Conservation (phyloP, 345 rosid genomes). For the Excoecaria cochinchinensis region DNA sequence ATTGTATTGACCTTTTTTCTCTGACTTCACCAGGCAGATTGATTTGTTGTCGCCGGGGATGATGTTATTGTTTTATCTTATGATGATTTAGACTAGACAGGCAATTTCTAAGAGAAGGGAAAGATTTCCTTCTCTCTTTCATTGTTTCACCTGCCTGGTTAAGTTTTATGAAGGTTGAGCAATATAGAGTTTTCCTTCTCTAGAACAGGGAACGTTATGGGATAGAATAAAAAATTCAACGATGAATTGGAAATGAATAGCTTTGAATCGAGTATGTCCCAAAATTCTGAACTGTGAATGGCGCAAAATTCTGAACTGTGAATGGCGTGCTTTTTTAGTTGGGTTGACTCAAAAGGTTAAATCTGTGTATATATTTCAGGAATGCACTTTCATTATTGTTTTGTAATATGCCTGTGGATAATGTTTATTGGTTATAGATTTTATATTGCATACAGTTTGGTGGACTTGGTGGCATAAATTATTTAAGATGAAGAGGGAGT, state of each 20-base stretch:
- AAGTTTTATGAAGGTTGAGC: neutral
- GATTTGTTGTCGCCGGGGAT: neutral
- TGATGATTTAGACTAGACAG: neutral
- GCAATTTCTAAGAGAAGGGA: neutral
- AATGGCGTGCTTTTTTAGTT: neutral
- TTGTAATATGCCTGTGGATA: neutral
- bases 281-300: neutral
- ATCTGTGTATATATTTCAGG: no score
- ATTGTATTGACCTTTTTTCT: neutral
- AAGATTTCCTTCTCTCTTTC: neutral
- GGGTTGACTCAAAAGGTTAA: neutral
- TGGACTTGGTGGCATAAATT: neutral
- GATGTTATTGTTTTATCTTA: no score
- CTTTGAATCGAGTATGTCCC: no score
- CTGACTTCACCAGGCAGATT: no score
- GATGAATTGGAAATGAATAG: neutral
- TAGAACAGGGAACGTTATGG: neutral
- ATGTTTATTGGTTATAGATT: neutral
- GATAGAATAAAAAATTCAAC: neutral
- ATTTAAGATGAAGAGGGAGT: neutral
- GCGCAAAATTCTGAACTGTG: neutral
- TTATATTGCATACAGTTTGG: neutral
- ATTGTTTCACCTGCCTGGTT: neutral
- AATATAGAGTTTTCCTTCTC: neutral
- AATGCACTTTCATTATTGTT: neutral